Conservation (phyloP, 2,329 filamentous ascomycete species). For the Aspergillus latus region DNA sequence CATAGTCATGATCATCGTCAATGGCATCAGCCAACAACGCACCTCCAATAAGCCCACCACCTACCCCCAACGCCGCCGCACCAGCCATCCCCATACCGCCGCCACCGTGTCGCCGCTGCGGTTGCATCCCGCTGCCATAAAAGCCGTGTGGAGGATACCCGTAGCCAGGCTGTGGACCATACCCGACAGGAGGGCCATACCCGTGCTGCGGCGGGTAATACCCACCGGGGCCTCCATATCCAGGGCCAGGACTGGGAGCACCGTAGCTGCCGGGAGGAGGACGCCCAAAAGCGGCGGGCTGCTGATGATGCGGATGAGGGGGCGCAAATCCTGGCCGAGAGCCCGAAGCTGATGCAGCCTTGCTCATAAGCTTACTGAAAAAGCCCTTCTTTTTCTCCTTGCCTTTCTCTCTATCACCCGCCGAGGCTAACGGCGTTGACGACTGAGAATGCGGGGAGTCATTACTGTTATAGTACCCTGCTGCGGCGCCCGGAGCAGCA, state of each 20-base stretch:
- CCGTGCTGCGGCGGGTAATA: conserved; percentile 34
- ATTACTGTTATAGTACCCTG: conserved; percentile 48
- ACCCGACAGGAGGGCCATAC: conserved; percentile 35
- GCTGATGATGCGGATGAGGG: conserved; percentile 28
- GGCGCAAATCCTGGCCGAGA: conserved; percentile 7
- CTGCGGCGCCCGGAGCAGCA: conserved; percentile 46
- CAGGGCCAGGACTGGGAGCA: not conserved
- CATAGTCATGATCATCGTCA: conserved; percentile 41
- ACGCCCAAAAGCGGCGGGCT: conserved; percentile 30
- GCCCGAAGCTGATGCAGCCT: conserved; percentile 29
- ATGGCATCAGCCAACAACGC: conserved; percentile 68
- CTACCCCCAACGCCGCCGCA: conserved; percentile 73
- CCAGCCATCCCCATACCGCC: conserved; percentile 67
- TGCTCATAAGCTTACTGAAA: conserved; percentile 55
- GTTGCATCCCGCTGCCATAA: conserved; percentile 33
- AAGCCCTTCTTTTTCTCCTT: conserved; percentile 42
- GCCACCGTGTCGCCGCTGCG: conserved; percentile 44
- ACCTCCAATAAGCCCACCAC: conserved; percentile 79
- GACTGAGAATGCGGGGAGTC: not conserved
- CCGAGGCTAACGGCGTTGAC: not conserved
- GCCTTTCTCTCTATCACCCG: conserved; percentile 25
- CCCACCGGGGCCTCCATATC: conserved; percentile 6
- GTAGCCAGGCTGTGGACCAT: conserved; percentile 38
- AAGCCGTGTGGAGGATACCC: conserved; percentile 38
- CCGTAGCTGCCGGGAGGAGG: conserved; percentile 21